phyloP scores from a whole-genome alignment of 352 stramenopile species.

The Phytophthora vignae region DNA sequence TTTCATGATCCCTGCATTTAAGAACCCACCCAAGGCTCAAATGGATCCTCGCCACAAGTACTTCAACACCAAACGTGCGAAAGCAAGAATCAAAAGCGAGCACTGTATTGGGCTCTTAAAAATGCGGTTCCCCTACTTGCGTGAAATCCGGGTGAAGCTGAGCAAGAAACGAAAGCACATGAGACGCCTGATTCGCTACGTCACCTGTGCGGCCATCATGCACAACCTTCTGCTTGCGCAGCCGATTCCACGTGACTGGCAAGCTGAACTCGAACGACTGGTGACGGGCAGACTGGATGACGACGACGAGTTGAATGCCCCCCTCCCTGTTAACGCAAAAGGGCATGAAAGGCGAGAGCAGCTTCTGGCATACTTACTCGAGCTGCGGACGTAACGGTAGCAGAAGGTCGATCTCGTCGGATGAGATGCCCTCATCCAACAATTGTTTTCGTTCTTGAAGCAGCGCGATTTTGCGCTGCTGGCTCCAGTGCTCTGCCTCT shows the following conservation, averaged over 20 bases:
- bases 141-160: slow-evolving; percentile 19
- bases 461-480: slow-evolving; percentile 16
- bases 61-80: slow-evolving; percentile 30
- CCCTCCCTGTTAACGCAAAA: slow-evolving; percentile 9
- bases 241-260: slow-evolving; percentile 17
- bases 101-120: slow-evolving; percentile 38
- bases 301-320: slow-evolving; percentile 29
- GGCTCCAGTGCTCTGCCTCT: slow-evolving; percentile 23
- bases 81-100: slow-evolving; percentile 34
- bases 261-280: background rate
- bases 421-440: slow-evolving; percentile 25
- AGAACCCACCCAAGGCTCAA: slow-evolving; percentile 15
- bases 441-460: slow-evolving; percentile 25
- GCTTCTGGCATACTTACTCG: slow-evolving; percentile 22
- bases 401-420: slow-evolving; percentile 17
- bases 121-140: slow-evolving; percentile 33
- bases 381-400: slow-evolving; percentile 14
- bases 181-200: slow-evolving; percentile 18
- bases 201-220: slow-evolving; percentile 27
- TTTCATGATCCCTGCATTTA: slow-evolving; percentile 32
- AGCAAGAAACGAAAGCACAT: slow-evolving; percentile 27
- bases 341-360: slow-evolving; percentile 13
- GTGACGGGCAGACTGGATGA: slow-evolving; percentile 12
- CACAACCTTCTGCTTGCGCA: slow-evolving; percentile 34
- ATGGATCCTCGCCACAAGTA: slow-evolving; percentile 19